Evolutionary conservation across 371 early-diverging fungal species (phyloP).

Genomic region (Funneliformis caledonium): DNA sequence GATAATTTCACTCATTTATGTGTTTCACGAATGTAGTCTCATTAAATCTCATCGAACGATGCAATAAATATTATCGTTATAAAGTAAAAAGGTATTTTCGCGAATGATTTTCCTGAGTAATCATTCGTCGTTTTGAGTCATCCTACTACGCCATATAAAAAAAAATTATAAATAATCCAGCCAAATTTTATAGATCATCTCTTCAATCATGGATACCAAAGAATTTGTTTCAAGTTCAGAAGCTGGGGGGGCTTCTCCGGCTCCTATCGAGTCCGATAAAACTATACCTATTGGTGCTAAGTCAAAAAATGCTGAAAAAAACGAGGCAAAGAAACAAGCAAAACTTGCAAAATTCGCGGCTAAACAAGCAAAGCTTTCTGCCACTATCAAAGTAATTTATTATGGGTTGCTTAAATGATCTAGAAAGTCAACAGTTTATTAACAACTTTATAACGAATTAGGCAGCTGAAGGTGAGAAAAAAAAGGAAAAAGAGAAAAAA

Average conservation of each 20-base stretch:
- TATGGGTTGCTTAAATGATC: background rate
- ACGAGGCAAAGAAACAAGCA: slow-evolving; percentile 89
- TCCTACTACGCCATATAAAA: no score
- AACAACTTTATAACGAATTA: background rate
- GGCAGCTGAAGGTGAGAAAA: slow-evolving; percentile 31
- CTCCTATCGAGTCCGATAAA: background rate
- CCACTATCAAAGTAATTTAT: slow-evolving; percentile 14
- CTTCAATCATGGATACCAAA: no score
- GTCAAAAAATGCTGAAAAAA: slow-evolving; percentile 80
- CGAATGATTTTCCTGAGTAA: no score
- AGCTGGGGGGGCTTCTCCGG: background rate
- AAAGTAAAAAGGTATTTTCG: no score
- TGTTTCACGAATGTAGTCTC: no score
- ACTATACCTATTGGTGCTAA: slow-evolving; percentile 53
- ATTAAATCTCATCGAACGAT: no score
- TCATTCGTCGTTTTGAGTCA: no score
- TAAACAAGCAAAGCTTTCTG: slow-evolving; percentile 77
- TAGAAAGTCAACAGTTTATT: background rate
- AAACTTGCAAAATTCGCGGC: slow-evolving; percentile 95
- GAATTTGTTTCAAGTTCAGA: no score
- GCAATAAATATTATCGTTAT: no score
- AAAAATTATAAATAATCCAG: no score
- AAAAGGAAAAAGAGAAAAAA: slow-evolving; percentile 53
- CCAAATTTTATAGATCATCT: no score
- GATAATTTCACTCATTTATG: no score